A percentile compares a stretch with the other conserved stretches of the same genome.
Conservation (phyloP, 495 filamentous ascomycete species). For the Lentithecium fluviatile region DNA sequence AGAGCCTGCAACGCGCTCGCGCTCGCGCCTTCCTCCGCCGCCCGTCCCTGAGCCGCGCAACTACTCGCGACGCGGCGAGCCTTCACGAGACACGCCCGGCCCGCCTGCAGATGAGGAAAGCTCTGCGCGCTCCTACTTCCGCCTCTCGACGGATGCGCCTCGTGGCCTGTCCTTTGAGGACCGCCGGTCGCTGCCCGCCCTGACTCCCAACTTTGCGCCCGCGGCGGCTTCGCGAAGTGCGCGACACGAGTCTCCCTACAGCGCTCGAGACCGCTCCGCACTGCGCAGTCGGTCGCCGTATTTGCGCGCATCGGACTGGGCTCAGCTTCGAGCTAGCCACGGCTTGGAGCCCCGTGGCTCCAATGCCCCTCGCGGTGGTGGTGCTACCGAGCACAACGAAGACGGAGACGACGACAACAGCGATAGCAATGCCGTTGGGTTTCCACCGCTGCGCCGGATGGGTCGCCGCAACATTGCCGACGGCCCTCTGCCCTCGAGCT, state of each 20-base stretch:
- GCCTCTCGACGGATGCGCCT: not conserved
- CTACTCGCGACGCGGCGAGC: conserved; percentile 20
- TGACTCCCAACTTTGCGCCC: conserved; percentile 36
- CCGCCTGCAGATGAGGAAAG: not conserved
- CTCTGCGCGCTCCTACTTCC: not conserved
- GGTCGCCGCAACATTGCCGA: conserved; percentile 37
- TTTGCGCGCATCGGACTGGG: too few species aligned
- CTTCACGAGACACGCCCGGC: not conserved
- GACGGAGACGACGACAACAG: conserved; percentile 21
- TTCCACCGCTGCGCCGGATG: conserved; percentile 40
- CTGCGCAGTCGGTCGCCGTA: conserved; percentile 7
- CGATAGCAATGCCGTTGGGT: conserved; percentile 28
- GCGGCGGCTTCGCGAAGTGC: conserved; percentile 17
- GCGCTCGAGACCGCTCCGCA: not conserved
- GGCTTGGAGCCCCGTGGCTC: too few species aligned
- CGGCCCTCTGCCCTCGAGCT: conserved; percentile 30
- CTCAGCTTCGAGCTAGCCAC: too few species aligned
- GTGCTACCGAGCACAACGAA: not conserved
- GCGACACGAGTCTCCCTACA: not conserved
- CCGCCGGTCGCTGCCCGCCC: conserved; percentile 12
- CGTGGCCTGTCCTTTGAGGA: conserved; percentile 1
- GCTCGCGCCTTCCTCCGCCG: conserved; percentile 35
- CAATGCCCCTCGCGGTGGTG: too few species aligned
- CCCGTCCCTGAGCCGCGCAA: conserved; percentile 45
- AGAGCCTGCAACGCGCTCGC: not conserved